Percentiles rank a stretch among this genome's conserved stretches.
Evolutionary conservation across 192 early-diverging fungal species (phyloP).

Genomic region (Borealophlyctis nickersoniae): DNA sequence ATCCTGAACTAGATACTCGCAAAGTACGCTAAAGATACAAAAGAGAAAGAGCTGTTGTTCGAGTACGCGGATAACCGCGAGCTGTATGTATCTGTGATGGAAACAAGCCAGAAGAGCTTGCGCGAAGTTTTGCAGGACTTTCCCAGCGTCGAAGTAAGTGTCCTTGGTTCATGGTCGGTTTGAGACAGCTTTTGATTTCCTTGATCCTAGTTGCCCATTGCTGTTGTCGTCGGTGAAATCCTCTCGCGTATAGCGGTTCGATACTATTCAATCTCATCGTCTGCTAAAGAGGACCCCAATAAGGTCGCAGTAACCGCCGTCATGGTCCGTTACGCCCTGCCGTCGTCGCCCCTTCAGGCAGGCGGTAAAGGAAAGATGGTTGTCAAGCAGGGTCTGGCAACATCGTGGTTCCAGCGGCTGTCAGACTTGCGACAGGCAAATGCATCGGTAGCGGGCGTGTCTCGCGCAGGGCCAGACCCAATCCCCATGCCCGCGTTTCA

Average conservation of each 20-base stretch:
- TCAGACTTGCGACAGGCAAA: conserved; percentile 37
- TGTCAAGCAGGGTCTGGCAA: conserved; percentile 72
- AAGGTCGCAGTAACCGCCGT: conserved; percentile 83
- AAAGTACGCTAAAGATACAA: conserved; percentile 44
- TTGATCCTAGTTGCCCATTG: conserved; percentile 70
- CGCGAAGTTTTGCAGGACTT: conserved; percentile 74
- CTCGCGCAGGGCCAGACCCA: conserved; percentile 1
- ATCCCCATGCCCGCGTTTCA: conserved; percentile 40
- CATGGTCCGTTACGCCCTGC: conserved; percentile 72
- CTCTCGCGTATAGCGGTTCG: conserved; percentile 80
- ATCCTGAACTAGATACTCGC: conserved; percentile 42
- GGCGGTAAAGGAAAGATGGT: conserved; percentile 13
- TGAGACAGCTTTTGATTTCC: not conserved
- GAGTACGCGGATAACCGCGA: conserved; percentile 41
- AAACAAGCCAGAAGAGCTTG: conserved; percentile 57
- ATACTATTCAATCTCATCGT: conserved; percentile 97
- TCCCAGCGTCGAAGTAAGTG: conserved; percentile 42
- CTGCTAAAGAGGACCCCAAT: conserved; percentile 72
- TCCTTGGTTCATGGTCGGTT: not conserved
- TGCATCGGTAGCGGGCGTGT: conserved; percentile 8
- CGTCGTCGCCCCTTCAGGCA: conserved; percentile 2
- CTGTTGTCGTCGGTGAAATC: conserved; percentile 73
- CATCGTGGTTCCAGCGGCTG: conserved; percentile 79
- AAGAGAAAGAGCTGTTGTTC: conserved; percentile 35
- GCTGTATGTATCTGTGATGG: conserved; percentile 35